phyloP scores from a whole-genome alignment of 306 rosid genomes.

The Trifolium fragiferum region DNA sequence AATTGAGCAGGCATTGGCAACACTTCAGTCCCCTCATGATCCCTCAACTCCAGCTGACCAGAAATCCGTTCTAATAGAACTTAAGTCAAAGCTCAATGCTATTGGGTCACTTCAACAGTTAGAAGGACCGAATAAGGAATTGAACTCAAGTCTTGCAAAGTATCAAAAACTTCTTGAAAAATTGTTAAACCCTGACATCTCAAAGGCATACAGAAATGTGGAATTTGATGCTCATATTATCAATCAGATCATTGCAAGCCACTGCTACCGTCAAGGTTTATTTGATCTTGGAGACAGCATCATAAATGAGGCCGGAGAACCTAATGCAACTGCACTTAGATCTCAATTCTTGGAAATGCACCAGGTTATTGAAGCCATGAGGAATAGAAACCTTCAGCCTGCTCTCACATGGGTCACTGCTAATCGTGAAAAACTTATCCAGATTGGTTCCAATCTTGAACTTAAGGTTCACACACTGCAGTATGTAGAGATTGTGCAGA shows the following conservation, averaged over 20 bases:
- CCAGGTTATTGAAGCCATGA: slow-evolving; percentile 71
- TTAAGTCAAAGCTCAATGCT: slow-evolving; percentile 61
- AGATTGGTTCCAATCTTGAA: slow-evolving; percentile 66
- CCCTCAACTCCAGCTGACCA: slow-evolving; percentile 53
- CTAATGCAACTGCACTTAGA: slow-evolving; percentile 55
- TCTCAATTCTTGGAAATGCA: slow-evolving; percentile 73
- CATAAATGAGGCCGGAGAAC: slow-evolving; percentile 70
- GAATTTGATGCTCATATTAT: slow-evolving; percentile 71
- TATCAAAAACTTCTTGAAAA: slow-evolving; percentile 71
- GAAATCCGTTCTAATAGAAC: slow-evolving; percentile 63
- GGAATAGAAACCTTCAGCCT: slow-evolving; percentile 69
- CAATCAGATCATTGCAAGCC: slow-evolving; percentile 72
- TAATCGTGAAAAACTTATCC: slow-evolving; percentile 58
- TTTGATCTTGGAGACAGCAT: slow-evolving; percentile 83
- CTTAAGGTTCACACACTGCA: slow-evolving; percentile 75
- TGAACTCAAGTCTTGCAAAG: slow-evolving; percentile 60
- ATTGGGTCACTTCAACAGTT: slow-evolving; percentile 62
- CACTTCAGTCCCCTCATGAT: slow-evolving; percentile 59
- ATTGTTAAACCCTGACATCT: slow-evolving; percentile 68
- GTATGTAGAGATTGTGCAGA: slow-evolving; percentile 69
- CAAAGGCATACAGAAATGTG: slow-evolving; percentile 82
- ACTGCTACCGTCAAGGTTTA: slow-evolving; percentile 71
- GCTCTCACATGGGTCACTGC: slow-evolving; percentile 76
- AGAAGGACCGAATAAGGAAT: slow-evolving; percentile 76
- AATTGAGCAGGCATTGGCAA: slow-evolving; percentile 66